Evolutionary conservation across 139 green algal species (phyloP).

Genomic region (Pseudopediastrum boryanum): DNA sequence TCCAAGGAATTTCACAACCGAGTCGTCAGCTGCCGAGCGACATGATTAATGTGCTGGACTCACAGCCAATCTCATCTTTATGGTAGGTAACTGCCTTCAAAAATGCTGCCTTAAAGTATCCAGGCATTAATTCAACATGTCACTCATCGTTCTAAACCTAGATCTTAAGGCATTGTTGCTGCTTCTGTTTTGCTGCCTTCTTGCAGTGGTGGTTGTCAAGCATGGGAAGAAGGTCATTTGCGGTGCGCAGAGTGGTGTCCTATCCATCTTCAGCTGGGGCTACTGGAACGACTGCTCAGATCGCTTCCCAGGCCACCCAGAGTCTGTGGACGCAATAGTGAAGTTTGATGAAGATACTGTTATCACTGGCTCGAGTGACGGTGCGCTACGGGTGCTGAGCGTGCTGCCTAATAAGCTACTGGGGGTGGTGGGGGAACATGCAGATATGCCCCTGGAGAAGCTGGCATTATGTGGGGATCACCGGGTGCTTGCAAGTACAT

Average conservation of each 20-base stretch:
- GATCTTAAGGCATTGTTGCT: too few species aligned
- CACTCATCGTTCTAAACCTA: too few species aligned
- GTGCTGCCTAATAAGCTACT: slow-evolving; percentile 89
- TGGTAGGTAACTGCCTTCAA: too few species aligned
- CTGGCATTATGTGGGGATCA: slow-evolving; percentile 57
- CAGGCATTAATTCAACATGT: too few species aligned
- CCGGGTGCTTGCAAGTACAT: slow-evolving; percentile 69
- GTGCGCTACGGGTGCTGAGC: slow-evolving; percentile 80
- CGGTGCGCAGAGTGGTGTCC: slow-evolving; percentile 70
- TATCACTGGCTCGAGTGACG: slow-evolving; percentile 87
- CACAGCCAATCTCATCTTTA: too few species aligned
- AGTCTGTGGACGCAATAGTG: slow-evolving; percentile 81
- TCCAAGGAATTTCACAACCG: too few species aligned
- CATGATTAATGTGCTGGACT: too few species aligned
- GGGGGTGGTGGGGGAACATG: slow-evolving; percentile 86
- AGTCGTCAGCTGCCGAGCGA: too few species aligned
- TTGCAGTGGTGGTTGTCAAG: slow-evolving; percentile 67
- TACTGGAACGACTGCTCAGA: slow-evolving; percentile 88
- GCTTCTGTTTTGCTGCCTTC: background rate
- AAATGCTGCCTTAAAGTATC: too few species aligned
- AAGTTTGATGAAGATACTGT: slow-evolving; percentile 87
- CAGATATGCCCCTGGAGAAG: slow-evolving; percentile 68
- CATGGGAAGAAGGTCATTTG: slow-evolving; percentile 75
- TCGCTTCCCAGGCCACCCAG: slow-evolving; percentile 76
- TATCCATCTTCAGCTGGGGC: slow-evolving; percentile 90